Conservation (phyloP, 2,329 filamentous ascomycete species). For the Blastomyces parvus region DNA sequence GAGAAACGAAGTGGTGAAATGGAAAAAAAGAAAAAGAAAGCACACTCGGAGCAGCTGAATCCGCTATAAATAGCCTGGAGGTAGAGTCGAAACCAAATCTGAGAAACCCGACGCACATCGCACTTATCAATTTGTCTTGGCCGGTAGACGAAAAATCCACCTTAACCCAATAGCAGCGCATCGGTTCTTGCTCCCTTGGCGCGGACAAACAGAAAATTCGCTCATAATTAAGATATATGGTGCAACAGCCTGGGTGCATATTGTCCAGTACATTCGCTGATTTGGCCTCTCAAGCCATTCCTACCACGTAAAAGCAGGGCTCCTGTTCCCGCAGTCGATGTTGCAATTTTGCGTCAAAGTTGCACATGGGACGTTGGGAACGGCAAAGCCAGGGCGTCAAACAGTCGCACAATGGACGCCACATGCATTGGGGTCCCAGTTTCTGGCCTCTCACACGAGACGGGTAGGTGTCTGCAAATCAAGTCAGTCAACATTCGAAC, state of each 20-base stretch:
- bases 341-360: not conserved
- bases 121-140: not conserved
- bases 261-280: not conserved
- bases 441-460: too few species aligned
- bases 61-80: not conserved
- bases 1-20: too few species aligned
- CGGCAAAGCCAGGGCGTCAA: not conserved
- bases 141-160: not conserved
- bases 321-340: not conserved
- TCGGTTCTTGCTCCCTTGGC: not conserved
- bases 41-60: not conserved
- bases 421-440: not conserved
- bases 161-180: not conserved
- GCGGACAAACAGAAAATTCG: not conserved
- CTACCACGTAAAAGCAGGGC: not conserved
- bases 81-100: not conserved
- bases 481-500: not conserved
- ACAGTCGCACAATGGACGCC: not conserved
- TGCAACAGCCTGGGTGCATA: too few species aligned
- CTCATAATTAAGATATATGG: not conserved
- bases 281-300: not conserved
- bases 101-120: not conserved
- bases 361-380: not conserved
- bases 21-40: not conserved
- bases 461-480: not conserved